A percentile compares a stretch with the other conserved stretches of the same genome.
phyloP scores from a whole-genome alignment of 371 early-diverging fungal genomes.

The Catenaria anguillulae region DNA sequence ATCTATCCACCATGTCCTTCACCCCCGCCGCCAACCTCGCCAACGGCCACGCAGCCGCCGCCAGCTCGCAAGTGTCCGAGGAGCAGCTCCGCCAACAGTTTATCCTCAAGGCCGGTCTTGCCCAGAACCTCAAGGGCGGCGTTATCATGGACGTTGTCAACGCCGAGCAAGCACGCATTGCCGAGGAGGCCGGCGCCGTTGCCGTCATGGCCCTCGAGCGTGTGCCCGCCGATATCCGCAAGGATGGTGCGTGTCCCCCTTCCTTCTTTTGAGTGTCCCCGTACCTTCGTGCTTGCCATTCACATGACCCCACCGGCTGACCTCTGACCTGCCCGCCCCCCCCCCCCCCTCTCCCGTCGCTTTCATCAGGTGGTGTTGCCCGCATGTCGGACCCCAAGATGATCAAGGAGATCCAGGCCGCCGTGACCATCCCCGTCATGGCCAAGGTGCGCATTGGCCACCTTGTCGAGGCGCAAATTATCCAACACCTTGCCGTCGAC shows the following conservation, averaged over 20 bases:
- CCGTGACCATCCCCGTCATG: constrained; percentile 97
- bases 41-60: constrained; percentile 21
- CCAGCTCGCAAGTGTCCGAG: constrained; percentile 1
- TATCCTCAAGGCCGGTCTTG: constrained; percentile 82
- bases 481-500: constrained; percentile 78
- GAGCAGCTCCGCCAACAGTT: constrained; percentile 28
- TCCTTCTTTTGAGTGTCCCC: background rate
- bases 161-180: constrained; percentile 91
- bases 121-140: constrained; percentile 96
- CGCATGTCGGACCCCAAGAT: constrained; percentile 97
- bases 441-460: constrained; percentile 97
- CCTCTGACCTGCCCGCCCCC: no score
- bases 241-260: constrained; percentile 57
- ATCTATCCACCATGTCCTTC: constrained; percentile 20
- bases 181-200: constrained; percentile 94
- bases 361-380: constrained; percentile 68
- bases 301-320: no score
- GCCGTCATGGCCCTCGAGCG: constrained; percentile 98
- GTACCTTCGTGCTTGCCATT: no score
- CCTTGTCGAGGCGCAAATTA: constrained; percentile 93
- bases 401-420: constrained; percentile 87
- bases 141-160: constrained; percentile 98
- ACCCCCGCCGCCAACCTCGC: constrained; percentile 48
- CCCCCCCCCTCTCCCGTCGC: no score
- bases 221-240: constrained; percentile 96